phyloP scores from a whole-genome alignment of 192 early-diverging fungal species.

The Backusella mclennaniae region DNA sequence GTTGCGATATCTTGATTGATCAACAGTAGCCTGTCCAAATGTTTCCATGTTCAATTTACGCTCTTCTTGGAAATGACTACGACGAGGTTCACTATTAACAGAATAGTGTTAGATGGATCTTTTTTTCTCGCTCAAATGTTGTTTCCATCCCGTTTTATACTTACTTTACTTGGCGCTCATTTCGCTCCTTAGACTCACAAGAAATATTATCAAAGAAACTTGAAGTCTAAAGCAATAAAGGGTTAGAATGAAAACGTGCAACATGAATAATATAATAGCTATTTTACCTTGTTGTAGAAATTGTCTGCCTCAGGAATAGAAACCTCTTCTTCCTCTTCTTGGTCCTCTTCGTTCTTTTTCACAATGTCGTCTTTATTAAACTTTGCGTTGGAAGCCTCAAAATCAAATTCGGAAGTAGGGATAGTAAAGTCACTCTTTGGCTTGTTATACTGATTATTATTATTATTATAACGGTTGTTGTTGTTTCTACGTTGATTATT shows the following conservation, averaged over 20 bases:
- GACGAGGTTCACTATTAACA: conserved; percentile 48
- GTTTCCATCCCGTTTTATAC: not conserved
- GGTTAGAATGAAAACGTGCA: conserved; percentile 6
- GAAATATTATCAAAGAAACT: conserved; percentile 99
- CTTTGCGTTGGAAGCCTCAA: conserved; percentile 90
- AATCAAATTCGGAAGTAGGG: conserved; percentile 91
- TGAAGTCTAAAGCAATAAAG: conserved; percentile 96
- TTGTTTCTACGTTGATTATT: not conserved
- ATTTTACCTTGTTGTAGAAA: conserved; percentile 70
- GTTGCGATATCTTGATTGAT: conserved; percentile 60
- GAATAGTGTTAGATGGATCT: not conserved
- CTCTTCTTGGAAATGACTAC: conserved; percentile 82
- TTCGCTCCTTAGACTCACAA: conserved; percentile 78
- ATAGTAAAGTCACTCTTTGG: conserved; percentile 14
- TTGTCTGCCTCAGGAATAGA: conserved; percentile 51
- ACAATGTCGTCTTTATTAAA: conserved; percentile 50
- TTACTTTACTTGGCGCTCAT: conserved; percentile 19
- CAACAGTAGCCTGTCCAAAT: conserved; percentile 86
- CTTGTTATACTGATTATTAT: not conserved
- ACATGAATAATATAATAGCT: not conserved
- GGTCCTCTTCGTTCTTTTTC: conserved; percentile 39
- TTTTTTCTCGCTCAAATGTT: not conserved
- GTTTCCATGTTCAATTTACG: conserved; percentile 93
- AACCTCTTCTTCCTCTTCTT: conserved; percentile 53
- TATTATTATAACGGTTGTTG: not conserved